These are phyloP conservation scores for Nephelium lappaceum DNA, from an alignment of 345 rosid genomes.

Conservation along the genomic window DNA sequence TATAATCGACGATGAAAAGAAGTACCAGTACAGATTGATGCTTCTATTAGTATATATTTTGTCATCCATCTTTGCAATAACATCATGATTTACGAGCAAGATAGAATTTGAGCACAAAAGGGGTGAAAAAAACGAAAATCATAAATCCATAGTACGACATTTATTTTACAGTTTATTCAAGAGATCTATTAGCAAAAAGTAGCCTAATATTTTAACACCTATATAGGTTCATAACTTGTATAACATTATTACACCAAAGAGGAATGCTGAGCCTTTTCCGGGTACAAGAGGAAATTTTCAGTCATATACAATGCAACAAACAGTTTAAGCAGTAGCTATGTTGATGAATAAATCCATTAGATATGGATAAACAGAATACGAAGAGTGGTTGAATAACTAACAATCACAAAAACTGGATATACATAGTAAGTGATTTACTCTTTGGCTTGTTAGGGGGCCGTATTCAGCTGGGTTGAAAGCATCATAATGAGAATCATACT, in stretches of 20 bases:
- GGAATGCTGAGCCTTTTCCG: neutral
- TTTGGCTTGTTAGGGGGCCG: conserved; percentile 78
- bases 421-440: conserved; percentile 44
- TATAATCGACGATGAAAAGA: neutral
- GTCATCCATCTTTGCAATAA: conserved; percentile 2
- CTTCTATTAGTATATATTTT: neutral
- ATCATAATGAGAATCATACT: conserved; percentile 90
- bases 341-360: neutral
- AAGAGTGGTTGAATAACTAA: conserved; percentile 1
- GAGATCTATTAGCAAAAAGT: neutral
- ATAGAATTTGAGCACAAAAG: neutral
- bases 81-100: neutral
- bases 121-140: neutral
- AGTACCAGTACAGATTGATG: neutral
- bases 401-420: neutral
- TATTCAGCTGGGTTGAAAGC: conserved; percentile 80
- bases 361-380: neutral
- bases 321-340: neutral
- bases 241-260: neutral
- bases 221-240: neutral
- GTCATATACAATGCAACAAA: neutral
- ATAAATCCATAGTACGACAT: neutral
- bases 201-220: neutral
- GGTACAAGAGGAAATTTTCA: neutral
- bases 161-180: neutral